Conservation (phyloP, 1,284 basidiomycete genomes). For the Hymenochaete sp. region DNA sequence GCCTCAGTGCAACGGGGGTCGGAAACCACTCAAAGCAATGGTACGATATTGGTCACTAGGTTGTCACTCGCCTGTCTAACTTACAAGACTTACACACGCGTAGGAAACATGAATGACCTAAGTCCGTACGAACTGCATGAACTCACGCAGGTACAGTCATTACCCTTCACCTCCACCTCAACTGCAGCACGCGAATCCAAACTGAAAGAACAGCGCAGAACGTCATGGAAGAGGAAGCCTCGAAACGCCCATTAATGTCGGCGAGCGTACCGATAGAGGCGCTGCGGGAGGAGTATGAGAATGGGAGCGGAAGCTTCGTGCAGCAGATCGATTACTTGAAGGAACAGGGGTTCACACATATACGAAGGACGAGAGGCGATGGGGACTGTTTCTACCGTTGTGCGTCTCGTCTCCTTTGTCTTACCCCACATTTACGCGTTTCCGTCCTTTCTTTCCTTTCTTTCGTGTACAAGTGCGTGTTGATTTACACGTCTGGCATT, state of each 20-base stretch:
- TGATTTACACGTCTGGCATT: slow-evolving; percentile 7
- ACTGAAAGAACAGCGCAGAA: slow-evolving; percentile 27
- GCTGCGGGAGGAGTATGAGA: slow-evolving; percentile 58
- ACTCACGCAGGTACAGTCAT: too few relatives aligned
- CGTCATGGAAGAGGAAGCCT: slow-evolving; percentile 41
- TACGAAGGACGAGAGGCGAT: slow-evolving; percentile 62
- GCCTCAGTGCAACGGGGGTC: too few relatives aligned
- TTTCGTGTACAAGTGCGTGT: background rate
- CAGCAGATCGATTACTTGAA: slow-evolving; percentile 59
- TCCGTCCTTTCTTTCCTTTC: slow-evolving; percentile 6
- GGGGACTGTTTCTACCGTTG: slow-evolving; percentile 47
- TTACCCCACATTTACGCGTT: background rate
- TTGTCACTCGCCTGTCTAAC: too few relatives aligned
- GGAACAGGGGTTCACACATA: slow-evolving; percentile 45
- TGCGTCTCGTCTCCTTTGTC: slow-evolving; percentile 24
- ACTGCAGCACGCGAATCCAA: too few relatives aligned
- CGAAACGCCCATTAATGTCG: slow-evolving; percentile 44
- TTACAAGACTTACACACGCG: too few relatives aligned
- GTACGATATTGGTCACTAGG: too few relatives aligned
- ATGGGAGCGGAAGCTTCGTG: slow-evolving; percentile 45
- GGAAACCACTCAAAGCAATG: too few relatives aligned
- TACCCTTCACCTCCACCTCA: too few relatives aligned
- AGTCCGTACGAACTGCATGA: too few relatives aligned
- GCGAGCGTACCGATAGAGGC: slow-evolving; percentile 38
- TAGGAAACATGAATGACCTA: too few relatives aligned